These are phyloP conservation scores for Yamadazyma tumulicola DNA, from an alignment of 805 yeast species.

Conservation along the genomic window DNA sequence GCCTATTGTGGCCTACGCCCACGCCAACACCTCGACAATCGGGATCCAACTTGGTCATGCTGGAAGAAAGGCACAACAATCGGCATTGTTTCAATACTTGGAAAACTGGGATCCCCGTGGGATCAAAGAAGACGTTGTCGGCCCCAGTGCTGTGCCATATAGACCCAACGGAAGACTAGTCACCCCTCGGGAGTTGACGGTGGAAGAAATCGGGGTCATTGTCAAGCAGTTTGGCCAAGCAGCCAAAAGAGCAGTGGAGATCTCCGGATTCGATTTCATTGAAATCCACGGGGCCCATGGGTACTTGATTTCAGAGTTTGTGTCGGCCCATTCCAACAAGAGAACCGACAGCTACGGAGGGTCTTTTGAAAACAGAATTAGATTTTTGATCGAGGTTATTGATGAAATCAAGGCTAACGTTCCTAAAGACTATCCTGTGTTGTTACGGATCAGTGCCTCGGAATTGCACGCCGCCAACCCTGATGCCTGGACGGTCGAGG, in stretches of 20 bases:
- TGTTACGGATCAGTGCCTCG: conserved; percentile 45
- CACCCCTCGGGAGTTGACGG: conserved; percentile 42
- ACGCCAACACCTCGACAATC: conserved; percentile 40
- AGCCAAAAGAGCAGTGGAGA: conserved; percentile 46
- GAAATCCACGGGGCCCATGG: conserved; percentile 70
- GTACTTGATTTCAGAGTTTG: conserved; percentile 48
- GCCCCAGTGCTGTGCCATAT: conserved; percentile 39
- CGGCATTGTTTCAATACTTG: conserved; percentile 26
- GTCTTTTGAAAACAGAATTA: conserved; percentile 52
- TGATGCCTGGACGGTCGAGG: conserved; percentile 43
- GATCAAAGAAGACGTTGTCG: conserved; percentile 1
- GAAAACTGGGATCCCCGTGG: conserved; percentile 39
- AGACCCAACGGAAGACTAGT: conserved; percentile 24
- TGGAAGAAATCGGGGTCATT: conserved; percentile 37
- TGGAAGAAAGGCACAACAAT: conserved; percentile 45
- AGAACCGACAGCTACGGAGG: conserved; percentile 68
- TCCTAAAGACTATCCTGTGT: conserved; percentile 43
- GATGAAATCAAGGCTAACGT: conserved; percentile 40
- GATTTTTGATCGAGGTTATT: conserved; percentile 47
- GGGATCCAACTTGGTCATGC: conserved; percentile 57
- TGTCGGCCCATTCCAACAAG: conserved; percentile 43
- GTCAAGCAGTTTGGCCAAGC: conserved; percentile 42
- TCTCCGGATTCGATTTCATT: conserved; percentile 55
- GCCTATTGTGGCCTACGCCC: conserved; percentile 43
- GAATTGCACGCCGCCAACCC: conserved; percentile 38